These are phyloP conservation scores for Tolypocladium paradoxum DNA, from an alignment of 2,329 filamentous ascomycete species.

Conservation along the genomic window DNA sequence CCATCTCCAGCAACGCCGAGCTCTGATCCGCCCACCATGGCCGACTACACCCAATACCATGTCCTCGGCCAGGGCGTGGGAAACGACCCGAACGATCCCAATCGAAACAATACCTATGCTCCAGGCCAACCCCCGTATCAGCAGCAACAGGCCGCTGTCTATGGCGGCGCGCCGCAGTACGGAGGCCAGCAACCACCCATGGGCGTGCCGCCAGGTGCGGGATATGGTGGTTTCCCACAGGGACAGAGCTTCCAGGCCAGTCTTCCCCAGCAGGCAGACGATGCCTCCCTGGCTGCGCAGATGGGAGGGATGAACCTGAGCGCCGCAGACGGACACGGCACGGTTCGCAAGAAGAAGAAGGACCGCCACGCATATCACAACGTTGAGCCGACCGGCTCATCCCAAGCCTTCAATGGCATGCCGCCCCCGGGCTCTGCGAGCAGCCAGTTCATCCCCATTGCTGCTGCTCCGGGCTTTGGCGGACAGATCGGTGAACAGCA, in stretches of 20 bases:
- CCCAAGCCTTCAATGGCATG: constrained; percentile 60
- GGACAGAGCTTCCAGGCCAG: constrained; percentile 16
- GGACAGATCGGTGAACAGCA: constrained; percentile 35
- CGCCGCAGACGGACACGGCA: constrained; percentile 28
- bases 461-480: constrained; percentile 21
- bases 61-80: constrained; percentile 45
- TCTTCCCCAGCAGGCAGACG: constrained; percentile 24
- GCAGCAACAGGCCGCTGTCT: constrained; percentile 21
- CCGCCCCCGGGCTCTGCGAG: constrained; percentile 44
- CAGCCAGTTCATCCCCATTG: constrained; percentile 26
- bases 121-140: constrained; percentile 46
- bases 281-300: constrained; percentile 53
- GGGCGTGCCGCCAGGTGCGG: neutral
- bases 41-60: constrained; percentile 45
- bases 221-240: constrained; percentile 18
- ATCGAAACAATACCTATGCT: constrained; percentile 37
- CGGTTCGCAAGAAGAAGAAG: constrained; percentile 72
- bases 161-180: constrained; percentile 12
- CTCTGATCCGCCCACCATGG: constrained; percentile 27
- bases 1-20: neutral
- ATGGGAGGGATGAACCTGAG: constrained; percentile 68
- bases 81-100: constrained; percentile 43
- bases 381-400: constrained; percentile 60
- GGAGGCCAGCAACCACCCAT: constrained; percentile 1
- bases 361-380: constrained; percentile 87